Conservation (phyloP, 2,329 filamentous ascomycete genomes). For the Zymoseptoria passerinii region DNA sequence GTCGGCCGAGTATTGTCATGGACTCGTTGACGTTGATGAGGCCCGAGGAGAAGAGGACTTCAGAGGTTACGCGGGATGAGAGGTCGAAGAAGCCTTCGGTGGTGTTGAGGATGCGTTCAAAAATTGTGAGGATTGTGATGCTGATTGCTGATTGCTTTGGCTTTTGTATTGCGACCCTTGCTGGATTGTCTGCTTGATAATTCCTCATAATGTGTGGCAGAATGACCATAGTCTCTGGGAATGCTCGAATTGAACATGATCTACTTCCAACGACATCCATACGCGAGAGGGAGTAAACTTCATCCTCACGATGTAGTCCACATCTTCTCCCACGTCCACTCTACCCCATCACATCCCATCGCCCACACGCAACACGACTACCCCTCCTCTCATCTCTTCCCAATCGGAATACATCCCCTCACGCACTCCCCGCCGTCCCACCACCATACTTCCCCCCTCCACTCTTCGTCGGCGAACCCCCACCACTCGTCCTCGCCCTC, state of each 20-base stretch:
- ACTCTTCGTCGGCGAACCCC: conserved; percentile 31
- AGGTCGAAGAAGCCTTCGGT: conserved; percentile 2
- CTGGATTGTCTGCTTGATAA: too few relatives aligned
- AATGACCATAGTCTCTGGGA: too few relatives aligned
- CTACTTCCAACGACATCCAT: too few relatives aligned
- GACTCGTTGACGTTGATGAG: conserved; percentile 1
- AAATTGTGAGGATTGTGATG: background rate
- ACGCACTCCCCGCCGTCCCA: background rate
- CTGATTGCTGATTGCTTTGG: background rate
- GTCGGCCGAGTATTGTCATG: conserved; percentile 2
- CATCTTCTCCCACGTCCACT: too few relatives aligned
- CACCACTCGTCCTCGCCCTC: conserved; percentile 19
- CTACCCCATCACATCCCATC: too few relatives aligned
- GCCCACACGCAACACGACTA: background rate
- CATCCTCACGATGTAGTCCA: too few relatives aligned
- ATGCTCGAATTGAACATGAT: too few relatives aligned
- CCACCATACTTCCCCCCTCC: conserved; percentile 27
- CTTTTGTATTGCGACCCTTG: too few relatives aligned
- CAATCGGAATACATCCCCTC: background rate
- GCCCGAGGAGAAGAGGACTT: conserved; percentile 3
- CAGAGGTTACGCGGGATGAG: background rate
- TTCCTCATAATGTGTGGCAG: too few relatives aligned
- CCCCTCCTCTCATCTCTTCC: background rate
- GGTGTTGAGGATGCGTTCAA: background rate
- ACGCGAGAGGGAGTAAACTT: too few relatives aligned